Evolutionary conservation across 2,329 filamentous ascomycete genomes (phyloP).

Genomic region (Clathrospora elynae): DNA sequence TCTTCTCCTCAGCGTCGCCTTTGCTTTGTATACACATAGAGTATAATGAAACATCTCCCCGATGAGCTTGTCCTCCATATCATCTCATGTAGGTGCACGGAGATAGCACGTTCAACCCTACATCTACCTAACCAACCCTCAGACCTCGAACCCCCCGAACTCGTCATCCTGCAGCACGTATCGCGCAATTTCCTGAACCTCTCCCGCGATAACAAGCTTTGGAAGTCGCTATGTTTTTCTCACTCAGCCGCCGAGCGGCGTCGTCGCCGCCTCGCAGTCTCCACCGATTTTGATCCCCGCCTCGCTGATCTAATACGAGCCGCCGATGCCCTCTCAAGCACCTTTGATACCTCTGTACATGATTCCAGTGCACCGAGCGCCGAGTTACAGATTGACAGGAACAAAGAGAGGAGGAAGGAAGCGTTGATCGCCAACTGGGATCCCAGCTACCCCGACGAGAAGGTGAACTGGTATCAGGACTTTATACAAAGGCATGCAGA

Average conservation of each 20-base stretch:
- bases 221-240: slow-evolving; percentile 76
- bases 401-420: slow-evolving; percentile 50
- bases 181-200: slow-evolving; percentile 69
- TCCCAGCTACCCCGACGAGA: slow-evolving; percentile 72
- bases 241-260: slow-evolving; percentile 70
- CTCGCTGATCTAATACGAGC: slow-evolving; percentile 52
- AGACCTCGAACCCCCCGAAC: slow-evolving; percentile 68
- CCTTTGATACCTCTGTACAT: slow-evolving; percentile 31
- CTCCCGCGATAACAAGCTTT: slow-evolving; percentile 75
- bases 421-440: slow-evolving; percentile 82
- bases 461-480: slow-evolving; percentile 83
- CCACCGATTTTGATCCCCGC: slow-evolving; percentile 48
- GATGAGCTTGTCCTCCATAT: slow-evolving; percentile 53
- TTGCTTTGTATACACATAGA: too few species aligned
- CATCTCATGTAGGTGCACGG: slow-evolving; percentile 46
- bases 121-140: slow-evolving; percentile 22
- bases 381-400: slow-evolving; percentile 37
- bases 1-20: not conserved
- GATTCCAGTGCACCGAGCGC: slow-evolving; percentile 37
- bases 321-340: slow-evolving; percentile 41
- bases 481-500: slow-evolving; percentile 82
- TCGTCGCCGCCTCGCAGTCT: slow-evolving; percentile 50
- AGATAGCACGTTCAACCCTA: slow-evolving; percentile 11
- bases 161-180: slow-evolving; percentile 71
- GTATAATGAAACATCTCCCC: slow-evolving; percentile 36